Conservation (phyloP, 352 stramenopile genomes). For the Globisporangium canariense region DNA sequence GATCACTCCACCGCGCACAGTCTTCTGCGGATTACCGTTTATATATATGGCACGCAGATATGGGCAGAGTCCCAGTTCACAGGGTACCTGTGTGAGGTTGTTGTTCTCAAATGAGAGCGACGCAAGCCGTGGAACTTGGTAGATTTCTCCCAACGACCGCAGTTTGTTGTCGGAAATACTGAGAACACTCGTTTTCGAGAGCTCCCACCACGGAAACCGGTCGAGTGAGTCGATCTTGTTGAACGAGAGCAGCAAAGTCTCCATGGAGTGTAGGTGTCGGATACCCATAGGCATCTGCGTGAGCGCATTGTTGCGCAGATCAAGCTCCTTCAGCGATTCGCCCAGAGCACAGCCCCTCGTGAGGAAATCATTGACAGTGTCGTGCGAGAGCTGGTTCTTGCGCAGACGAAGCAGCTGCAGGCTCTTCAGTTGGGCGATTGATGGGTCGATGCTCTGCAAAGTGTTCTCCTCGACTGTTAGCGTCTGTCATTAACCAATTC, state of each 20-base stretch:
- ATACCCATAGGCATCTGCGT: slow-evolving; percentile 37
- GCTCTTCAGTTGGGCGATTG: slow-evolving; percentile 38
- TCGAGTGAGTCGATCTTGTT: slow-evolving; percentile 77
- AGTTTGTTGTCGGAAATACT: slow-evolving; percentile 82
- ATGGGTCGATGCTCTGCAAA: slow-evolving; percentile 39
- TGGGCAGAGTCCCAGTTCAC: slow-evolving; percentile 59
- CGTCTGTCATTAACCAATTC: slow-evolving; percentile 24
- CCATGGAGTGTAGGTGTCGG: slow-evolving; percentile 31
- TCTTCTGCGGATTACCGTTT: slow-evolving; percentile 84
- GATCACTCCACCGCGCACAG: slow-evolving; percentile 63
- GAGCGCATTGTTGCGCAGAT: slow-evolving; percentile 71
- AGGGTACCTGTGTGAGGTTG: slow-evolving; percentile 58
- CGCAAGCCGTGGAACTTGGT: slow-evolving; percentile 47
- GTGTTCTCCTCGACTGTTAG: slow-evolving; percentile 69
- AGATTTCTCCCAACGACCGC: slow-evolving; percentile 56
- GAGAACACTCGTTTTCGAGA: slow-evolving; percentile 46
- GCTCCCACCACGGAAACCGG: slow-evolving; percentile 47
- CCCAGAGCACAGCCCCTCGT: slow-evolving; percentile 16
- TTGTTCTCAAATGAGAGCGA: slow-evolving; percentile 87
- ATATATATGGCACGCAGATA: slow-evolving; percentile 73
- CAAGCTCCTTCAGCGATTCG: slow-evolving; percentile 52
- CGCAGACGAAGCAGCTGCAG: slow-evolving; percentile 62
- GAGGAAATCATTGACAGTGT: slow-evolving; percentile 44
- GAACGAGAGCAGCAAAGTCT: slow-evolving; percentile 66
- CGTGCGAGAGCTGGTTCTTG: slow-evolving; percentile 66